A percentile compares a stretch with the other conserved stretches of the same genome.
phyloP scores from a whole-genome alignment of 305 asterid species.

The Fraxinus platypoda region DNA sequence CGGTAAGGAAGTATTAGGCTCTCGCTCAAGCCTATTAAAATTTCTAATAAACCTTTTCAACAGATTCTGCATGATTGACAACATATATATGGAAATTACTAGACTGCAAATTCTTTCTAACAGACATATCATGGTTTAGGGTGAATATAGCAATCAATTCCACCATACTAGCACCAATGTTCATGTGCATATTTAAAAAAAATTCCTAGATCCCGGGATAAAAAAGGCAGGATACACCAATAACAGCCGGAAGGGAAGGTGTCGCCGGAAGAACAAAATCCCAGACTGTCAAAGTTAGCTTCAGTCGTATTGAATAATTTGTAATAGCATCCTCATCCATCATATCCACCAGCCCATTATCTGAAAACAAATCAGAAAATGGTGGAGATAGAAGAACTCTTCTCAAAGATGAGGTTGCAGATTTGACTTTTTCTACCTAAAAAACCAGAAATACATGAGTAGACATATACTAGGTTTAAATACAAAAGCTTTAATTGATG shows the following conservation, averaged over 20 bases:
- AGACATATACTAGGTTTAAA: constrained; percentile 11
- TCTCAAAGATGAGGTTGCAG: constrained; percentile 74
- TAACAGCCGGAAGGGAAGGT: constrained; percentile 96
- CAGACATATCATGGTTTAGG: neutral
- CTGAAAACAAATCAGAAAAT: constrained; percentile 70
- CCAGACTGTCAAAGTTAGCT: constrained; percentile 88
- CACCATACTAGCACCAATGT: neutral
- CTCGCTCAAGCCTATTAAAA: neutral
- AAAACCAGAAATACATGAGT: constrained; percentile 23
- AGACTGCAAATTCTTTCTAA: neutral
- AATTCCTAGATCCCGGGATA: neutral
- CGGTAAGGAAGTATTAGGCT: neutral
- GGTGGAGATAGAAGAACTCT: constrained; percentile 72
- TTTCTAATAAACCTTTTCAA: neutral
- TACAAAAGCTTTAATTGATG: constrained; percentile 7
- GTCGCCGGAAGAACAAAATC: constrained; percentile 88
- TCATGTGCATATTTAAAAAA: neutral
- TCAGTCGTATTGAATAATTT: constrained; percentile 69
- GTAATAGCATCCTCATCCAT: constrained; percentile 95
- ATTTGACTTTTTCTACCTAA: constrained; percentile 78
- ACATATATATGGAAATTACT: neutral
- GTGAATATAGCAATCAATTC: neutral
- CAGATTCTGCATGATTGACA: neutral
- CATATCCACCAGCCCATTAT: constrained; percentile 71
- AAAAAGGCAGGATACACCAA: constrained; percentile 86